Base-by-base conservation (phyloP, 2,329 filamentous ascomycete genomes). In the Verticillium zaregamsianum region DNA sequence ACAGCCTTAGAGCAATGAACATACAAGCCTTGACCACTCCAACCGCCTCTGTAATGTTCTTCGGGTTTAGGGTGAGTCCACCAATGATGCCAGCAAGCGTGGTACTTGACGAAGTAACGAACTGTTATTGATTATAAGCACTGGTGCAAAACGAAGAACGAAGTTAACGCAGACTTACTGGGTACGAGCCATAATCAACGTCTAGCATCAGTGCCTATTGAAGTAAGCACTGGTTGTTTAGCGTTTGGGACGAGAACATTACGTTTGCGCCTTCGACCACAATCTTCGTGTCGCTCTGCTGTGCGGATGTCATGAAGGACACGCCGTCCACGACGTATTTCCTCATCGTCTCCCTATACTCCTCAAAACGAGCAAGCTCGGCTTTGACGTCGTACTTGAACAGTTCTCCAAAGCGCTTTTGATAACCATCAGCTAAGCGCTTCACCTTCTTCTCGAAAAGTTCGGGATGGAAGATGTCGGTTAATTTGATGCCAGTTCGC, bases 1-100 rank as follows among this genome's bases (percentile, higher is more conserved):
- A 65, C 57, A 55, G 57, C 59, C 59, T 63, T 40, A 59, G 62
- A 66, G 67, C 59, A 71, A 64, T 59, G 5, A 25, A 72, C 69
- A 61, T 67, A 77, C 87, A 89, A 33, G 87, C 86, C 72, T 90
- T 90, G 32, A 90, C 87, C 12, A 90, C 87, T 60, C 88, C 88
- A 66, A 90, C 83, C 55, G 85, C 81, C 64, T 77, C 81, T 59
- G 79, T 81, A 64, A 90, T 79, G 65, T 86, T 86, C 65, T 78
- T 82, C 64, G 84, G 86, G 70, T 86, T 85, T 55, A 90, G 73
- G 39, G 82, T 82, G 14, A 90, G 77, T 82, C 64, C 64, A 0
- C 62, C 64, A 40, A 65, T 61, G 20, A 65, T 58, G 54, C 65
- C 65, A 11, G 62, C 64, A n/a, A 66, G 59, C 39, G 62, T 63